These are phyloP conservation scores for Canavalia gladiata DNA, from an alignment of 306 rosid species.

Conservation along the genomic window DNA sequence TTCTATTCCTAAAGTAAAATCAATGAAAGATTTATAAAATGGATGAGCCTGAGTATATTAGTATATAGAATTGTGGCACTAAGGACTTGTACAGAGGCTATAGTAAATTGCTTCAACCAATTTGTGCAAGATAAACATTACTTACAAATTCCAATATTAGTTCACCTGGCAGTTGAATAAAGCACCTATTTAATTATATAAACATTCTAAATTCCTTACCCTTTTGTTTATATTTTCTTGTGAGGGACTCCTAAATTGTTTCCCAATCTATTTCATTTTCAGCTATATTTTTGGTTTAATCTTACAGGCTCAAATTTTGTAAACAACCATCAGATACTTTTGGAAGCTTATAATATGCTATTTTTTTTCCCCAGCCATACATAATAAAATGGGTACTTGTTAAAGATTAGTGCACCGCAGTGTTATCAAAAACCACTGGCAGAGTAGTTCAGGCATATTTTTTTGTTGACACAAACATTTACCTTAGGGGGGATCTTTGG, in stretches of 20 bases:
- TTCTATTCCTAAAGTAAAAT: conserved; percentile 27
- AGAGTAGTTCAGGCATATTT: background rate
- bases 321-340: background rate
- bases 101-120: background rate
- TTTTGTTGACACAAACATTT: background rate
- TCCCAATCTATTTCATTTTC: background rate
- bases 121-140: conserved; percentile 6
- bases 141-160: background rate
- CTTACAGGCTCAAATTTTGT: background rate
- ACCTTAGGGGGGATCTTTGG: too few species aligned
- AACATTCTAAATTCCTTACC: background rate
- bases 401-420: background rate
- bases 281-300: conserved; percentile 10
- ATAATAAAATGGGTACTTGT: background rate
- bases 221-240: conserved; percentile 2
- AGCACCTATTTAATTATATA: background rate
- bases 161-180: background rate
- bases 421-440: conserved; percentile 8
- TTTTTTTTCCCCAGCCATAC: background rate
- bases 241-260: background rate
- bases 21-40: conserved; percentile 16
- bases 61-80: background rate
- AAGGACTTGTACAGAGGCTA: background rate
- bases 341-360: background rate
- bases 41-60: conserved; percentile 27